A percentile compares a stretch with the other conserved stretches of the same genome.
phyloP scores from a whole-genome alignment of 192 early-diverging fungal species.

The Entomortierella lignicola region DNA sequence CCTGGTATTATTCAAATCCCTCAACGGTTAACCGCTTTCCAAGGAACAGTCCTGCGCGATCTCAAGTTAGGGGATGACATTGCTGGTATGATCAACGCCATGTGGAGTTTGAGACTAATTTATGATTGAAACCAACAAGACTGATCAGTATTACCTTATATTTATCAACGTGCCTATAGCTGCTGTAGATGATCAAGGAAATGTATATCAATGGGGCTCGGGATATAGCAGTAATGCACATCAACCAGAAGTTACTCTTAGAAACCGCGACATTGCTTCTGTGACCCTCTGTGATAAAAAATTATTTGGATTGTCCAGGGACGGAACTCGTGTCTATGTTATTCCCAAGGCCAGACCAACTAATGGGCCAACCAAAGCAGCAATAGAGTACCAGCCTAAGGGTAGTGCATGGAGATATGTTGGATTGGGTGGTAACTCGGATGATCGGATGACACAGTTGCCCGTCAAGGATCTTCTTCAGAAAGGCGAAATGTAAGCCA shows the following conservation, averaged over 20 bases:
- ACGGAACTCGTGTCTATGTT: conserved; percentile 35
- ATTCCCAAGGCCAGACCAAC: conserved; percentile 43
- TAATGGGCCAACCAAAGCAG: conserved; percentile 32
- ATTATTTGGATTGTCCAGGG: conserved; percentile 36
- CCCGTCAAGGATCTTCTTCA: conserved; percentile 26
- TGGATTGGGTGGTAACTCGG: conserved; percentile 20
- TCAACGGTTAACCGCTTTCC: conserved; percentile 26
- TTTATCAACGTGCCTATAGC: conserved; percentile 13
- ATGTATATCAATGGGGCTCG: conserved; percentile 57
- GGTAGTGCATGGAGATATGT: conserved; percentile 33
- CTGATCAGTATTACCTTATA: background rate
- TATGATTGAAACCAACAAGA: no score
- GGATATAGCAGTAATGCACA: conserved; percentile 37
- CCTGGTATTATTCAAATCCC: conserved; percentile 45
- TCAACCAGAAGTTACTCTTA: conserved; percentile 41
- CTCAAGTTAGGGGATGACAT: conserved; percentile 45
- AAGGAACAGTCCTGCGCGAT: conserved; percentile 40
- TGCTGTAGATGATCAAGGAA: conserved; percentile 54
- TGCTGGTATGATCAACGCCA: conserved; percentile 17
- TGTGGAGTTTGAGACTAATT: no score
- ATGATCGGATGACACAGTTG: conserved; percentile 40
- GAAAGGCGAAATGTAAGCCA: conserved; percentile 25
- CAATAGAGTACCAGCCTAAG: conserved; percentile 28
- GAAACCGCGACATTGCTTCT: conserved; percentile 41
- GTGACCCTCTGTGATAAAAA: conserved; percentile 42